phyloP scores from a whole-genome alignment of 2,329 filamentous ascomycete species.

The Neonectria magnoliae region DNA sequence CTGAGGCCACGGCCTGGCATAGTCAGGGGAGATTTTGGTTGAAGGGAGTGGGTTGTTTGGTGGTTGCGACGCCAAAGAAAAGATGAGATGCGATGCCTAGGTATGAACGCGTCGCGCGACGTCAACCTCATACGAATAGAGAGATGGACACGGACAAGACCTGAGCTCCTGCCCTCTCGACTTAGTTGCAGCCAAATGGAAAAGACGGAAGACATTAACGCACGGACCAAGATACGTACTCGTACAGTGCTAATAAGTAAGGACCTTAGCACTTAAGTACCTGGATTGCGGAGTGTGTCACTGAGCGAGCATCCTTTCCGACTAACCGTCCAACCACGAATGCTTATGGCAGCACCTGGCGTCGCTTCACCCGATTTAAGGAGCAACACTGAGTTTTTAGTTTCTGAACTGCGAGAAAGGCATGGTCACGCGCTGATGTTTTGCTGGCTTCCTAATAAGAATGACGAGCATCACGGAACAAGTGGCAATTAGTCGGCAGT shows the following conservation, averaged over 20 bases:
- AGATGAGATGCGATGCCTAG: conserved; percentile 23
- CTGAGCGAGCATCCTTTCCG: neutral
- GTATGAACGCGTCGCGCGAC: conserved; percentile 41
- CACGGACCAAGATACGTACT: neutral
- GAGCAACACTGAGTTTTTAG: neutral
- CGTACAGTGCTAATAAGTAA: conserved; percentile 10
- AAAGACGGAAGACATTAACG: neutral
- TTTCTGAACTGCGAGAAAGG: neutral
- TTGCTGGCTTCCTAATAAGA: neutral
- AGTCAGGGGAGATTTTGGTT: conserved; percentile 13
- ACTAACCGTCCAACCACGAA: conserved; percentile 13
- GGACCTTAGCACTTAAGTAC: too few relatives aligned
- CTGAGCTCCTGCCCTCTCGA: conserved; percentile 5
- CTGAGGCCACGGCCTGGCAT: conserved; percentile 7
- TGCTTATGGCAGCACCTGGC: conserved; percentile 18
- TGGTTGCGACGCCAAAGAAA: conserved; percentile 33
- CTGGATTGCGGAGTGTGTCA: neutral
- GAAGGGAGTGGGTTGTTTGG: conserved; percentile 17
- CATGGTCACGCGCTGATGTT: neutral
- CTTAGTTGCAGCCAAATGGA: conserved; percentile 5
- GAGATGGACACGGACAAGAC: neutral
- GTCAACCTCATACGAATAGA: conserved; percentile 20
- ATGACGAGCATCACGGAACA: neutral
- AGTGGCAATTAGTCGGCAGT: neutral
- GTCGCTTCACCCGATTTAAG: conserved; percentile 13